Base-by-base conservation (phyloP, 768 basidiomycete genomes). In the Leccinum boreale region DNA sequence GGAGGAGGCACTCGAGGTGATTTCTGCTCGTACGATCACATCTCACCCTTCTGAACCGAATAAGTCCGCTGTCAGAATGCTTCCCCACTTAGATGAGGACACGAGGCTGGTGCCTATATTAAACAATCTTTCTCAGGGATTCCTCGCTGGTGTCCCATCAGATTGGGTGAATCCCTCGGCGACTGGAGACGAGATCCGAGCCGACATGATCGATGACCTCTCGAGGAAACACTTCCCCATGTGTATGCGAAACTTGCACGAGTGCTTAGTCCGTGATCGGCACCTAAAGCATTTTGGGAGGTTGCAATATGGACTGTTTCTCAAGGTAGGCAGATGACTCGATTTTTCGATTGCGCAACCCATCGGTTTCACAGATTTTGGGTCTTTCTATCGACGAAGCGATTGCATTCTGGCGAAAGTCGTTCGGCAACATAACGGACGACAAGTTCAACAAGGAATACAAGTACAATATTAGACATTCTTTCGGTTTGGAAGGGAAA, bases 391-490 rank as follows among this genome's bases (percentile, higher is more conserved):
- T 99, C 35, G 96, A 99, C 15, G 97, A 99, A 74, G 94, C 97
- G 1, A 71, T 98, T 49, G 75, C 81, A 10, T 99, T 97, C 73
- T 99, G 97, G 97, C 79, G 92, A 54, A 90, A 86, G 68, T 87
- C 90, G 24, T 97, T 96, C 70, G 85, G 73, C 9, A 73, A 71
- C 6, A 84, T 92, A 55, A 85, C 87, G 10, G 96, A 98, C 58
- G 94, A 98, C 75, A 89, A 93, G 70, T 99, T 98, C 75, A 96
- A 95, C 78, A 99, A 98, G 70, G 91, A 97, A 69, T 88, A 98
- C 80, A 88, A 85, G 65, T 99, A 99, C 72, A 99, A 98, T 63
- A 94, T 99, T 65, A 87, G 96, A 47, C 97, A 99, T 70, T 87
- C 86, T 5, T 99, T 87, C 66, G 97, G 97, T 36, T 75, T 97